A percentile compares a stretch with the other conserved stretches of the same genome.
Evolutionary conservation across 1,139 yeast genomes (phyloP).

Genomic region (Magnusiomyces tetraspermus): DNA sequence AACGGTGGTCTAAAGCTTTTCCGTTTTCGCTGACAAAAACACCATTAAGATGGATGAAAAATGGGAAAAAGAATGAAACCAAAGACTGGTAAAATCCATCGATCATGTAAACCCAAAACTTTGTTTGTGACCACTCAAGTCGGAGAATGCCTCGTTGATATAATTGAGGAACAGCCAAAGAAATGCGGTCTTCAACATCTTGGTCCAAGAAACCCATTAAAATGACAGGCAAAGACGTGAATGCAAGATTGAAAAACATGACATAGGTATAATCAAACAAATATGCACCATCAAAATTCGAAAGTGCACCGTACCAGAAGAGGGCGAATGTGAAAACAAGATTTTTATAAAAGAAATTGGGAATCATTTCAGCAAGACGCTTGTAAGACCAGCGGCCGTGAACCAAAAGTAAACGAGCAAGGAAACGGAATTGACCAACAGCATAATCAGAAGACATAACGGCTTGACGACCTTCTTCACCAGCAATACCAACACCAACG

Average conservation of each 20-base stretch:
- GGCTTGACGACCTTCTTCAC: slow-evolving; percentile 97
- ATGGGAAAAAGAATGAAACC: slow-evolving; percentile 80
- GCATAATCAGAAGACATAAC: slow-evolving; percentile 98
- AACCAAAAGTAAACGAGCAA: slow-evolving; percentile 67
- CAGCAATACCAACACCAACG: slow-evolving; percentile 97
- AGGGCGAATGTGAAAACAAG: slow-evolving; percentile 78
- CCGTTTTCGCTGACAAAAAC: slow-evolving; percentile 58
- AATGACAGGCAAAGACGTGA: slow-evolving; percentile 88
- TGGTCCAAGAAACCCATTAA: slow-evolving; percentile 87
- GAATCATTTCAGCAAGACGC: slow-evolving; percentile 87
- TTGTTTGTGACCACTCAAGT: slow-evolving; percentile 66
- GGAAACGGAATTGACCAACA: slow-evolving; percentile 82
- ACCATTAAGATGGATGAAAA: slow-evolving; percentile 48
- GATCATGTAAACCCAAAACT: slow-evolving; percentile 74
- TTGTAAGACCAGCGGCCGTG: slow-evolving; percentile 97
- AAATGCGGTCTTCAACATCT: slow-evolving; percentile 75
- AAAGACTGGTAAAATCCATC: slow-evolving; percentile 88
- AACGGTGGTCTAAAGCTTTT: slow-evolving; percentile 65
- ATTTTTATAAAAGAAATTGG: slow-evolving; percentile 86
- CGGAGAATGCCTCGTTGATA: slow-evolving; percentile 79
- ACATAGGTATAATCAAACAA: slow-evolving; percentile 85
- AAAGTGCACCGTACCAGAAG: slow-evolving; percentile 87
- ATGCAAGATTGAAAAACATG: slow-evolving; percentile 89
- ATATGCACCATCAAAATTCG: slow-evolving; percentile 84
- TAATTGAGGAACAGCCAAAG: slow-evolving; percentile 77